phyloP scores from a whole-genome alignment of 176 grass and related monocot species.

The Pontederia crassipes region DNA sequence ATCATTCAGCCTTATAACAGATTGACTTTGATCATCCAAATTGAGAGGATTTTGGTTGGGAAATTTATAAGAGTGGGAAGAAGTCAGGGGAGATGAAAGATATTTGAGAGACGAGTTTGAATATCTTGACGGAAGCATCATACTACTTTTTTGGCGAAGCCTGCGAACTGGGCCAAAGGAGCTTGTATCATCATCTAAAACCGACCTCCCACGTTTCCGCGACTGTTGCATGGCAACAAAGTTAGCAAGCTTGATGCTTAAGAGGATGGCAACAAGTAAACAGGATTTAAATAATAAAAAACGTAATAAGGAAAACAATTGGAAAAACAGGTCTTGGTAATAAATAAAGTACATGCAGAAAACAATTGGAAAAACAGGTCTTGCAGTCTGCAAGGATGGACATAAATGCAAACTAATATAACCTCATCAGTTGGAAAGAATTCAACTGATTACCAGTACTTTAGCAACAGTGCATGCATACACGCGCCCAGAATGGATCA shows the following conservation, averaged over 20 bases:
- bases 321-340: no score
- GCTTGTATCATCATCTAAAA: constrained; percentile 23
- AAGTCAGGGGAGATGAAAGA: constrained; percentile 12
- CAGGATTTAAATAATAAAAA: neutral
- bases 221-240: constrained; percentile 8
- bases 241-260: neutral
- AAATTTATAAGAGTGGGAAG: constrained; percentile 18
- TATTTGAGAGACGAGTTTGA: constrained; percentile 4
- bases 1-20: neutral
- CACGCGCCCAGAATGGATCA: no score
- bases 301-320: neutral
- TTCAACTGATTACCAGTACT: no score
- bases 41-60: constrained; percentile 25
- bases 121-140: constrained; percentile 27
- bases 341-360: no score
- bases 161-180: constrained; percentile 25
- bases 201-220: constrained; percentile 34
- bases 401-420: no score
- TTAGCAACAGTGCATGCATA: no score
- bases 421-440: no score
- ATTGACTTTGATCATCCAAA: constrained; percentile 22
- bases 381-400: no score
- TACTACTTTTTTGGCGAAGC: constrained; percentile 28
- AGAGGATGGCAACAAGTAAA: neutral
- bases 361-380: no score